Evolutionary conservation across 2,329 filamentous ascomycete genomes (phyloP).

Genomic region (Trichoderma guizhouense): DNA sequence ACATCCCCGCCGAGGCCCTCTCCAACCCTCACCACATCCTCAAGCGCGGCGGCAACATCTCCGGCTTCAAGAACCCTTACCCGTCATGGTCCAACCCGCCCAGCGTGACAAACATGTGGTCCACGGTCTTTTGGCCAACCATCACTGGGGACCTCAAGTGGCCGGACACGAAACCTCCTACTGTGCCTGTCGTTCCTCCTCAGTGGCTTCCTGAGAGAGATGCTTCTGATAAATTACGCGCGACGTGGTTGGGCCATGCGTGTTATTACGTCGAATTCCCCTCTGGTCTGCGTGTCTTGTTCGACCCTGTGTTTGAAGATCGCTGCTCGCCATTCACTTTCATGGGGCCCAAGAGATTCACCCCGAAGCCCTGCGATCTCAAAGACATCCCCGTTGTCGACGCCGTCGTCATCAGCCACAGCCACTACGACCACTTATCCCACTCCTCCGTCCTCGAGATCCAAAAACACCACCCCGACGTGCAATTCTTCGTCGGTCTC

Average conservation of each 20-base stretch:
- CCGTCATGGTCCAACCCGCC: slow-evolving; percentile 39
- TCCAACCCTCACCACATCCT: slow-evolving; percentile 48
- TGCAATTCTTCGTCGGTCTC: slow-evolving; percentile 83
- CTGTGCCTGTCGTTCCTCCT: slow-evolving; percentile 65
- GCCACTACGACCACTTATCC: slow-evolving; percentile 90
- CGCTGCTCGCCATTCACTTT: slow-evolving; percentile 75
- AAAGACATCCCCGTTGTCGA: slow-evolving; percentile 75
- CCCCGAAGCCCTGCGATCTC: slow-evolving; percentile 70
- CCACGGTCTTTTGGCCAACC: slow-evolving; percentile 38
- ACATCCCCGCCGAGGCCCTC: slow-evolving; percentile 41
- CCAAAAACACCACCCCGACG: slow-evolving; percentile 66
- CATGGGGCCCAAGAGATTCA: slow-evolving; percentile 73
- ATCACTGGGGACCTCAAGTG: slow-evolving; percentile 39
- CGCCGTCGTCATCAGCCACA: slow-evolving; percentile 79
- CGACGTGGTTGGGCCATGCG: slow-evolving; percentile 93
- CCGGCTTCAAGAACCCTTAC: slow-evolving; percentile 50
- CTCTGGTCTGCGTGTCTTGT: slow-evolving; percentile 78
- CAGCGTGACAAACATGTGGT: slow-evolving; percentile 26
- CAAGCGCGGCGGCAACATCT: slow-evolving; percentile 34
- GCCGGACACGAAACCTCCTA: slow-evolving; percentile 63
- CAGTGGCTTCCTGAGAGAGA: slow-evolving; percentile 61
- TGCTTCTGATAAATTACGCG: slow-evolving; percentile 60
- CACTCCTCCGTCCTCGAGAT: slow-evolving; percentile 71
- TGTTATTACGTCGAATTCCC: slow-evolving; percentile 93
- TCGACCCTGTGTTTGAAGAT: slow-evolving; percentile 89